Conservation (phyloP, 345 rosid species). For the Anastatica hierochuntica region DNA sequence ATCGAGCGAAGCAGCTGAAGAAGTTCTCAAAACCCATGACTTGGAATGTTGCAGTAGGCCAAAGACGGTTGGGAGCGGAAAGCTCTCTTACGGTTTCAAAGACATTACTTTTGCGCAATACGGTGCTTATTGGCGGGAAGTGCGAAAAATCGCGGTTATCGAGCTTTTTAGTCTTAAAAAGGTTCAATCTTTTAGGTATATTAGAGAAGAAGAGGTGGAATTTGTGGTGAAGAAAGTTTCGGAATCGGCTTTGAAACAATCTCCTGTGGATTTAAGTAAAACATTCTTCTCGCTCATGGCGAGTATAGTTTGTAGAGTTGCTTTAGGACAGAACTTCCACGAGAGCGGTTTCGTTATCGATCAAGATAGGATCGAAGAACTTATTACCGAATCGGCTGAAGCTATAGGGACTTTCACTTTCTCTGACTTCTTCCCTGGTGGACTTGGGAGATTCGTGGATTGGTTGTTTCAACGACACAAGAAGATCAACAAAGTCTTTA, state of each 20-base stretch:
- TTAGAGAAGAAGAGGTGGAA: slow-evolving; percentile 33
- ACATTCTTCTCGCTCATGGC: slow-evolving; percentile 20
- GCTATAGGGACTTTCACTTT: slow-evolving; percentile 28
- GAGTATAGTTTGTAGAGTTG: slow-evolving; percentile 32
- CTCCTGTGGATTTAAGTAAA: slow-evolving; percentile 15
- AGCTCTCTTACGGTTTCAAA: slow-evolving; percentile 31
- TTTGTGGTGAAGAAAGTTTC: slow-evolving; percentile 23
- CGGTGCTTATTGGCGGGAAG: slow-evolving; percentile 34
- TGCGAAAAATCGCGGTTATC: slow-evolving; percentile 27
- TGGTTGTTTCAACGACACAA: slow-evolving; percentile 18
- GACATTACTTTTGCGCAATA: slow-evolving; percentile 38
- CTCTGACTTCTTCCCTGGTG: slow-evolving; percentile 36
- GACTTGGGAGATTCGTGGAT: slow-evolving; percentile 31
- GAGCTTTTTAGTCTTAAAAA: too few species aligned
- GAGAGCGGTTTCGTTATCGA: slow-evolving; percentile 15
- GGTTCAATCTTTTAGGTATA: too few species aligned
- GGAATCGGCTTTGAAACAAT: background rate
- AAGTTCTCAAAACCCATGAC: too few species aligned
- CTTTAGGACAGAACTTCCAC: slow-evolving; percentile 33
- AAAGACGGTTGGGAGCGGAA: slow-evolving; percentile 12
- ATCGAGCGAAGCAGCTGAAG: slow-evolving; percentile 36
- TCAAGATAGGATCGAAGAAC: slow-evolving; percentile 15
- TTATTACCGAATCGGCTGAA: slow-evolving; percentile 25
- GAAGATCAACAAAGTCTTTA: slow-evolving; percentile 29
- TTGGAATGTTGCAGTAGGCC: slow-evolving; percentile 40